phyloP scores from a whole-genome alignment of 2,329 filamentous ascomycete species.

The Neoascochyta sp. region DNA sequence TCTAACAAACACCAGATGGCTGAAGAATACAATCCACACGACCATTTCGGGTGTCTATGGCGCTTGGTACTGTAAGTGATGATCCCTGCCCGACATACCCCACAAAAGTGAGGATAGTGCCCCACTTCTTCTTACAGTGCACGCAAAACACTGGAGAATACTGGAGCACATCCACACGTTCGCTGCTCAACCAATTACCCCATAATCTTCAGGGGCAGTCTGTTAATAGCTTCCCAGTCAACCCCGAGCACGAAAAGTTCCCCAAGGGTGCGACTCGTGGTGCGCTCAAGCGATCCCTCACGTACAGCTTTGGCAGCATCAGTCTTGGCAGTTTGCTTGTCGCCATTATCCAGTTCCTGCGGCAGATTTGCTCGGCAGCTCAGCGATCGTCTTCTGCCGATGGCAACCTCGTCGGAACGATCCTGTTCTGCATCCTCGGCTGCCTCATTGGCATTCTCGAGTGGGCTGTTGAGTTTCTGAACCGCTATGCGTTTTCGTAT shows the following conservation, averaged over 20 bases:
- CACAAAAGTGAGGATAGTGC: too few species aligned
- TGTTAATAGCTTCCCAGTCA: too few species aligned
- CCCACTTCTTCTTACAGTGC: too few species aligned
- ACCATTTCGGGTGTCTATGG: conserved; percentile 86
- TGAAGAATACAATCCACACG: conserved; percentile 90
- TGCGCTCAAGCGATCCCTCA: conserved; percentile 76
- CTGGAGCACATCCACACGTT: too few species aligned
- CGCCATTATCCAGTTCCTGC: conserved; percentile 79
- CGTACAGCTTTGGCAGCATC: conserved; percentile 91
- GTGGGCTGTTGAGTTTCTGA: conserved; percentile 85
- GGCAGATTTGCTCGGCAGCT: conserved; percentile 78
- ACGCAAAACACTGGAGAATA: too few species aligned
- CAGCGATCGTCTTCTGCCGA: conserved; percentile 60
- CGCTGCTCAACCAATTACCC: too few species aligned
- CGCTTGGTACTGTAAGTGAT: conserved; percentile 83
- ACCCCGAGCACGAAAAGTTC: conserved; percentile 44
- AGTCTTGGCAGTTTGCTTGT: conserved; percentile 80
- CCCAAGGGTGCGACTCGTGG: conserved; percentile 77
- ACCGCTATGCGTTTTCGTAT: conserved; percentile 88
- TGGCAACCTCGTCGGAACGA: conserved; percentile 64
- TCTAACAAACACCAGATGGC: conserved; percentile 48
- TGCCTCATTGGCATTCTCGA: conserved; percentile 75
- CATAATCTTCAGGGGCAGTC: too few species aligned
- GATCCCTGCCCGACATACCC: too few species aligned
- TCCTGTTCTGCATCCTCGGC: conserved; percentile 70